Base-by-base conservation (phyloP, 2,329 filamentous ascomycete species). In the Cryphonectria radicalis region DNA sequence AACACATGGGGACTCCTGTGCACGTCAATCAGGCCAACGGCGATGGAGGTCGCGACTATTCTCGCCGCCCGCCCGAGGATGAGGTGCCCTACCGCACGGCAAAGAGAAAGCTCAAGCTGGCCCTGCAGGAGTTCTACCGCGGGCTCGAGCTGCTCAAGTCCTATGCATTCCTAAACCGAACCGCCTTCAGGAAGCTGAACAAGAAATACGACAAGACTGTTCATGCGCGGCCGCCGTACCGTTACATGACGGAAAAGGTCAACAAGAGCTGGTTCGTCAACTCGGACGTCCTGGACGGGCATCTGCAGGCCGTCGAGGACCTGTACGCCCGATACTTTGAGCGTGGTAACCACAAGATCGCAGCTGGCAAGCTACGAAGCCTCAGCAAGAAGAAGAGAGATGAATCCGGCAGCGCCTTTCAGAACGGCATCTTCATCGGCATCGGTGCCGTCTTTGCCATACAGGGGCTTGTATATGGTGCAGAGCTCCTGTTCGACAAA, bases 121-220 rank as follows among this genome's bases (percentile, higher is more conserved):
- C 96, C 0, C 81, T 98, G 66, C 93, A 97, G 77, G 96, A 98
- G 79, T 97, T 94, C 79, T 98, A 99, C 79, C 91, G 95, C 28
- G 92, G 93, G 0, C 86, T 99, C 19, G 96, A 99, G 79, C 84
- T 98, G 63, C 86, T 99, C 72, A 98, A 98, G 82, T 93, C 93
- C 0, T 99, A 97, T 77, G 92, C 94, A 1, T 83, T 97, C 32
- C 85, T 98, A 19, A 99, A 99, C 80, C 89, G 94, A 65, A 97
- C 94, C 0, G 96, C 94, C 0, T 98, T 98, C 78, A 91, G 95
- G 43, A 99, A 99, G 81, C 94, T 99, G 78, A 98, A 97, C 82
- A 99, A 99, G 81, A 99, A 99, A 81, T 98, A 97, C 79, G 95
- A 98, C 85, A 99, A 98, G 82, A 90, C 92, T 2, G 90, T 94